Evolutionary conservation across 306 rosid species (phyloP), one percentile per base, ranked within the genome.

Genomic region (Abrus precatorius): DNA sequence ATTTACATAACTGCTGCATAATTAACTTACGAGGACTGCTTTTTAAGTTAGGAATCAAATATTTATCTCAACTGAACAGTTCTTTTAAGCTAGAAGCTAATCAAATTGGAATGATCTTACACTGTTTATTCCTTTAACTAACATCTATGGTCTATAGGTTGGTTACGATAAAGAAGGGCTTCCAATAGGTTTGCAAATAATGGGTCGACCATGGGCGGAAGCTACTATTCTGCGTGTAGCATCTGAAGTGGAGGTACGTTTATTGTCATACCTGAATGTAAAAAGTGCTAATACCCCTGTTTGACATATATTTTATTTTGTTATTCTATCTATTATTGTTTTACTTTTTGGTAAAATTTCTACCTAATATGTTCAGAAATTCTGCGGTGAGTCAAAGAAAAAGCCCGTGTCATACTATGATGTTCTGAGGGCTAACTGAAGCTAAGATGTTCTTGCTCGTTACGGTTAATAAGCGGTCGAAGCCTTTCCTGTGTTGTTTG

Each of bases 161-260:
- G 92, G 92, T 61, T 86, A 86, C 34, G 89, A 88, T 82, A 86
- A 86, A 82, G 81, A 90, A 86, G 99, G 97, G 53, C 97, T 95
- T 85, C 99, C 97, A 43, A 93, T 92, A 69, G 97, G 99, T 32
- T 83, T 95, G 89, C 99, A 95, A 86, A 78, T 95, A 59, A 86
- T 93, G 1, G 99, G 99, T 80, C 92, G 95, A 78, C 99, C 99
- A 32, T 91, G 99, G 99, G 94, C 88, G 10, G 99, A 95, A 88
- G 97, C 99, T 67, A 85, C 97, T 7, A 75, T 95, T 76, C 72
- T 95, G 90, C 95, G 97, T 67, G 69, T 95, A 84, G 99, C 99
- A 74, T 82, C 81, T 77, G 97, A 87, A 32, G 83, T 95, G 9
- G 97, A 93, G 97, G 98, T 95, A 88, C 43, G 72, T 47, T 60